A percentile compares a stretch with the other conserved stretches of the same genome.
Conservation (phyloP, 1,284 basidiomycete genomes). For the Sanghuangporus weigelae region DNA sequence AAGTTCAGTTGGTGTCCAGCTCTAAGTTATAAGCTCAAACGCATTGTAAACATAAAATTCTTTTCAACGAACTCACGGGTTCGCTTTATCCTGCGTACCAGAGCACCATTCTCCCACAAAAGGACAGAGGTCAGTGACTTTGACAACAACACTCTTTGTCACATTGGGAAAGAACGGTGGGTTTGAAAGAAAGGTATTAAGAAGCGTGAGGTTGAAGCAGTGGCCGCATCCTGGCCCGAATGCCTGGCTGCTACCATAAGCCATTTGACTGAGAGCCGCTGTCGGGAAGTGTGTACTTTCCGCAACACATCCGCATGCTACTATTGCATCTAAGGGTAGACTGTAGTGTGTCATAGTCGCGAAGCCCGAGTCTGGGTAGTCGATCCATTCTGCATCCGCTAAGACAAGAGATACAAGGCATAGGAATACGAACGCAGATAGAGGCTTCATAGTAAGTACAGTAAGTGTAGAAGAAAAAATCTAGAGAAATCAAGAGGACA, state of each 20-base stretch:
- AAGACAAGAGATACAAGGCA: not conserved
- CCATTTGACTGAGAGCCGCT: conserved; percentile 70
- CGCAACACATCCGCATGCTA: conserved; percentile 60
- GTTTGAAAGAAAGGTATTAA: conserved; percentile 57
- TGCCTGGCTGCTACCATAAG: conserved; percentile 66
- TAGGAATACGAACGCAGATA: not conserved
- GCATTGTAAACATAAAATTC: not conserved
- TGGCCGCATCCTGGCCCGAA: conserved; percentile 70
- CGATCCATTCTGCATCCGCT: conserved; percentile 14
- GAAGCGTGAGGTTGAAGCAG: conserved; percentile 71
- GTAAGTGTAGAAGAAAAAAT: not conserved
- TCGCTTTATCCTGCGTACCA: conserved; percentile 52
- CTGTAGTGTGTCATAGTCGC: conserved; percentile 63
- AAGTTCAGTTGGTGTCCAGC: conserved; percentile 67
- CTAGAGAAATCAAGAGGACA: not conserved
- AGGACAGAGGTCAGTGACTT: conserved; percentile 72
- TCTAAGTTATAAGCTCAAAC: conserved; percentile 30
- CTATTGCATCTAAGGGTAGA: conserved; percentile 52
- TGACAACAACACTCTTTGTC: conserved; percentile 61
- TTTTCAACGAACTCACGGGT: conserved; percentile 42
- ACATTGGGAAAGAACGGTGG: conserved; percentile 66
- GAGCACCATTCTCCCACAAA: conserved; percentile 57
- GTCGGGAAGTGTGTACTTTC: conserved; percentile 70
- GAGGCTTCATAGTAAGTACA: not conserved
- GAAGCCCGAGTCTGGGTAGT: conserved; percentile 18